Evolutionary conservation across 2,329 filamentous ascomycete genomes (phyloP), one percentile per base, ranked within the genome.

Genomic region (Plectosphaerella plurivora): DNA sequence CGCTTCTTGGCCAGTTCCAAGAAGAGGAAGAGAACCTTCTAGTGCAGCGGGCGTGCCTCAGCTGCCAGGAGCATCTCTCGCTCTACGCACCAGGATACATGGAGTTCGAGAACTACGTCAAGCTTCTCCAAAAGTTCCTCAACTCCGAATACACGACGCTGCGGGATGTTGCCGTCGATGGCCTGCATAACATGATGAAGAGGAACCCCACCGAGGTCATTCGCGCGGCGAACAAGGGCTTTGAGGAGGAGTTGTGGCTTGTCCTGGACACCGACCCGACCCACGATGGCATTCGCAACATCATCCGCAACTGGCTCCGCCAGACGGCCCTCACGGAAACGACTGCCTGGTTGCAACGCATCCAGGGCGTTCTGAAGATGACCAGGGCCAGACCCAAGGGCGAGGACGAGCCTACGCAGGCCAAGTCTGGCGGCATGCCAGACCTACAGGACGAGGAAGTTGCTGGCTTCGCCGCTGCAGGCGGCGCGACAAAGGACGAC

Each of bases 371-470:
- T 11, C 81, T 97, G 56, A 94, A 90, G 36, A 95, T 95, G 78
- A 96, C 89, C 0, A 84, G 89, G 58, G 79, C 81, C 28, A 89
- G 88, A 63, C 71, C 73, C 2, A 79, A 84, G 42, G 78, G 83
- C 25, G 76, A 80, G 44, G 41, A 44, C 18, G 65, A 71, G 5
- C 71, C 70, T 16, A 65, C 68, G 11, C 16, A 25, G 22, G 71
- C 75, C 4, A 68, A 74, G 11, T 81, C 61, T 75, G 60, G 74
- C 10, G 75, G 78, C 4, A 76, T 81, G 12, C 79, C 89, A n/a
- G 94, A 99, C 61, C 72, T 97, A 0, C 88, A 93, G 57, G 94
- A 99, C 65, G 94, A 99, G 66, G 95, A 99, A 67, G 93, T 96
- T 36, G 94, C 94, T 50, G 94, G 94, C 0, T 97, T 99, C 64